A percentile compares a stretch with the other conserved stretches of the same genome.
phyloP scores from a whole-genome alignment of 2,329 filamentous ascomycete genomes.

The Daldinia sp. region DNA sequence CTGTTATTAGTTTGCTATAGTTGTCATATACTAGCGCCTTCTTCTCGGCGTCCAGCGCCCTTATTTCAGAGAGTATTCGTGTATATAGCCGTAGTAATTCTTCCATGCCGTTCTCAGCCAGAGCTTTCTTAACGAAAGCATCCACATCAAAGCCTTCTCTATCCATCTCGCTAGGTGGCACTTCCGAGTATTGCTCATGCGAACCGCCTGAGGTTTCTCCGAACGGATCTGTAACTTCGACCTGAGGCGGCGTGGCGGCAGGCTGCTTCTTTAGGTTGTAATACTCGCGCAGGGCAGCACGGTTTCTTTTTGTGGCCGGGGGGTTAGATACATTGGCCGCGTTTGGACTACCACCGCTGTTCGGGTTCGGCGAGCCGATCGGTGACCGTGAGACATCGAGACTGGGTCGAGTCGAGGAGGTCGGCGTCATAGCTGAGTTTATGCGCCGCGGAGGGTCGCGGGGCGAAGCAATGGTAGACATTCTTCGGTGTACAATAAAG shows the following conservation, averaged over 20 bases:
- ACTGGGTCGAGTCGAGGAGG: constrained; percentile 80
- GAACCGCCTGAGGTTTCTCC: constrained; percentile 47
- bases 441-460: constrained; percentile 70
- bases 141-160: constrained; percentile 76
- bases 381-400: constrained; percentile 74
- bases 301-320: constrained; percentile 70
- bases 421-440: constrained; percentile 72
- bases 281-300: constrained; percentile 90
- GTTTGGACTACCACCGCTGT: constrained; percentile 44
- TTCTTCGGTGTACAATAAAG: constrained; percentile 54
- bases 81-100: constrained; percentile 79
- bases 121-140: constrained; percentile 72
- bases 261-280: constrained; percentile 79
- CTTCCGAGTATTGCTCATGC: constrained; percentile 62
- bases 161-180: constrained; percentile 79
- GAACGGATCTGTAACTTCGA: constrained; percentile 59
- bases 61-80: constrained; percentile 80
- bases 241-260: constrained; percentile 55
- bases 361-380: constrained; percentile 65
- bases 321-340: constrained; percentile 50
- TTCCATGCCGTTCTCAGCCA: constrained; percentile 73
- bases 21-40: constrained; percentile 99
- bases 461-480: constrained; percentile 75
- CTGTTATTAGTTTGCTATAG: constrained; percentile 95
- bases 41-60: constrained; percentile 92